phyloP scores from a whole-genome alignment of 805 yeast species.

The Pichia californica region DNA sequence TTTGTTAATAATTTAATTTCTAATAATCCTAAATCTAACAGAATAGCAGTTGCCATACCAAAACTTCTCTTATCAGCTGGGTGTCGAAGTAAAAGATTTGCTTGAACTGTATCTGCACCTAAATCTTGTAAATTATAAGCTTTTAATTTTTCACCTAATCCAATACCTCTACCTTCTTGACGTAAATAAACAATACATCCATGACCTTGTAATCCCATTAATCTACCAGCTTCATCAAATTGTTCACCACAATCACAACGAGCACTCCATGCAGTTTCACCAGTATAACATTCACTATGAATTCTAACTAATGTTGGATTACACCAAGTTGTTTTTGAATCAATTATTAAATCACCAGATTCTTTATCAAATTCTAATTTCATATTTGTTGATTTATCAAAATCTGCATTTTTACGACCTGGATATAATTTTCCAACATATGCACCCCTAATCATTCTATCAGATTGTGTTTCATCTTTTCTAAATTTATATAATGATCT shows the following conservation, averaged over 20 bases:
- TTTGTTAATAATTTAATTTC: conserved; percentile 80
- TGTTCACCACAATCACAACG: conserved; percentile 99
- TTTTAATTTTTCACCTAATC: conserved; percentile 94
- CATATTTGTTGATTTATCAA: conserved; percentile 39
- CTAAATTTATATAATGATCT: conserved; percentile 57
- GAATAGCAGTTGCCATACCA: conserved; percentile 87
- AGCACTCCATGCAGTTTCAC: conserved; percentile 99
- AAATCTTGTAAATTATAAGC: conserved; percentile 95
- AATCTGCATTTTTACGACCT: conserved; percentile 69
- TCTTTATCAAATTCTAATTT: conserved; percentile 34
- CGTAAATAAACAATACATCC: conserved; percentile 95
- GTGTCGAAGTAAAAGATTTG: conserved; percentile 84
- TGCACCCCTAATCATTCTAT: conserved; percentile 98
- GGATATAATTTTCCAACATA: conserved; percentile 87
- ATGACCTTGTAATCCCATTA: conserved; percentile 80
- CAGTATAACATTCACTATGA: conserved; percentile 97
- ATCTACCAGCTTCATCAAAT: conserved; percentile 92
- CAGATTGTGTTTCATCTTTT: conserved; percentile 75
- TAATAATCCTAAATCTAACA: conserved; percentile 70
- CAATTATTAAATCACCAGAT: conserved; percentile 31
- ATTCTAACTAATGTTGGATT: conserved; percentile 70
- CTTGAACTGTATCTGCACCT: conserved; percentile 98
- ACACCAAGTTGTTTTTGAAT: conserved; percentile 22
- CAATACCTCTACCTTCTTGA: conserved; percentile 98
- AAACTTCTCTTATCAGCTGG: conserved; percentile 98